Conservation (phyloP, 2,329 filamentous ascomycete genomes). For the Lachnellula cervina region DNA sequence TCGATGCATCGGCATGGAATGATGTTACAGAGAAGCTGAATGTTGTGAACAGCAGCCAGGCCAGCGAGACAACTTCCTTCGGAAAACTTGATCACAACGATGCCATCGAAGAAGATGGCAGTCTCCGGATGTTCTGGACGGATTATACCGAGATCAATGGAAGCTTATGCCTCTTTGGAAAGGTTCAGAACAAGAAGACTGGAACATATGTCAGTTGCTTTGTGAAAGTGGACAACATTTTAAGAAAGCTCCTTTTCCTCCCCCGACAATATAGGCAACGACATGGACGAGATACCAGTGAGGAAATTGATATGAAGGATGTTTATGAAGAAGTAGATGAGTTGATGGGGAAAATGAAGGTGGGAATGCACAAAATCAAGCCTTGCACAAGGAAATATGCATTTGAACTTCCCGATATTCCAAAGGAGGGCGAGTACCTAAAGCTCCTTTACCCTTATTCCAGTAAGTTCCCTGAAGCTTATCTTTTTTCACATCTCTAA, state of each 20-base stretch:
- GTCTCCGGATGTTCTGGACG: conserved; percentile 91
- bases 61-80: conserved; percentile 55
- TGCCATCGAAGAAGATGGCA: conserved; percentile 90
- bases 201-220: conserved; percentile 84
- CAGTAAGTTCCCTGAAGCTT: conserved; percentile 42
- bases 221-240: conserved; percentile 89
- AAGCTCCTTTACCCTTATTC: conserved; percentile 96
- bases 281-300: conserved; percentile 58
- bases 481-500: conserved; percentile 7
- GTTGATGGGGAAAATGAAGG: conserved; percentile 81
- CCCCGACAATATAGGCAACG: conserved; percentile 69
- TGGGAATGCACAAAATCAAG: conserved; percentile 92
- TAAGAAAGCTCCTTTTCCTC: conserved; percentile 89
- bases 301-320: conserved; percentile 80
- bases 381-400: conserved; percentile 86
- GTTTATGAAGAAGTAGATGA: conserved; percentile 86
- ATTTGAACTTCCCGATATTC: conserved; percentile 83
- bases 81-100: conserved; percentile 81
- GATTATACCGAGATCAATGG: conserved; percentile 93
- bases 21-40: conserved; percentile 81
- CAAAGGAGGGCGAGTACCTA: conserved; percentile 84
- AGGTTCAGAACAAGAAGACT: conserved; percentile 84
- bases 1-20: conserved; percentile 86
- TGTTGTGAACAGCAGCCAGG: conserved; percentile 70
- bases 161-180: conserved; percentile 89